Evolutionary conservation across 1,139 yeast genomes (phyloP), one percentile per base, ranked within the genome.

Genomic region (Candida sp.): DNA sequence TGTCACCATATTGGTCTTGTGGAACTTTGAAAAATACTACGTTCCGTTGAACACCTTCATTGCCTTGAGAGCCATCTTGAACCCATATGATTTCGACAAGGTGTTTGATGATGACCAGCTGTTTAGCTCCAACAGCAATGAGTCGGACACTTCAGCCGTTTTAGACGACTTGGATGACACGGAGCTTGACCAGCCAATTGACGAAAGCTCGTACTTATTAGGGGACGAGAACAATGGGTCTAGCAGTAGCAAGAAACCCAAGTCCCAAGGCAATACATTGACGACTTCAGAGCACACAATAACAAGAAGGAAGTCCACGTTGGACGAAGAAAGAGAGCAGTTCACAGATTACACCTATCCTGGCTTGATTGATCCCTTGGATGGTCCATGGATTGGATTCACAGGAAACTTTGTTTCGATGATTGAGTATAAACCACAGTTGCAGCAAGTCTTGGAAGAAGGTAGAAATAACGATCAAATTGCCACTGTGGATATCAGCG

Each of bases 311-410:
- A 61, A 72, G 25, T 73, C 78, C 32, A 83, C 87, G 0, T 72
- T 83, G 35, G 86, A 83, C 59, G 87, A 83, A 58, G 83, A 82
- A 56, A 63, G 86, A 55, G 86, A 82, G 57, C 73, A 73, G 53
- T 73, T 65, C 49, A 74, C 80, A 22, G 81, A 76, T 54, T 83
- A 82, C 58, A 74, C 79, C 0, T 77, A 81, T 58, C 88, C 88
- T 0, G 68, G 68, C 49, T 62, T 83, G 43, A 63, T 65, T 3
- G 82, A 80, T 53, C 77, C 80, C 6, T 63, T 81, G 49, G 73
- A 81, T 55, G 87, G 86, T 0, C 84, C 86, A 6, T 78, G 85
- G 80, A 68, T 81, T 12, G 86, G 85, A 8, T 83, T 83, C 57
- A 78, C 77, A 27, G 85, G 85, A 0, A 83, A 83, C 55, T 70